Evolutionary conservation across 768 basidiomycete genomes (phyloP), one percentile per base, ranked within the genome.

Genomic region (Boletus bicolor): DNA sequence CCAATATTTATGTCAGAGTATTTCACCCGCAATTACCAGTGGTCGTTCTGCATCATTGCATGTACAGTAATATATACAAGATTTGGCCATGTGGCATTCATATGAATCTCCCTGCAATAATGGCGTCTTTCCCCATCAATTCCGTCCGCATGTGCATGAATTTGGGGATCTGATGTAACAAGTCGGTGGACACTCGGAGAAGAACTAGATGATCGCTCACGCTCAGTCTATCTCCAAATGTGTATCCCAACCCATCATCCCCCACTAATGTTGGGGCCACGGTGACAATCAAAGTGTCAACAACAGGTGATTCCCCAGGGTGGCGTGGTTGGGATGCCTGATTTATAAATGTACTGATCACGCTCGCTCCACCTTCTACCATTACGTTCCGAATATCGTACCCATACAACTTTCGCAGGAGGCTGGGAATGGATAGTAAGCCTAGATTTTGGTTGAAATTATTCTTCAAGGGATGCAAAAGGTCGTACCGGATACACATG

Each of bases 301-400:
- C 77, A 12, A 82, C 56, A 30, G 67, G 64, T 14, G 58, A 51
- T 43, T 58, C 57, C 26, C 49, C 39, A 17, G 55, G 35, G 44
- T 8, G 9, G 15, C 47, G 47, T 35, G 57, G 44, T 48, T 52
- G 56, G 8, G 58, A 60, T 21, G 51, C 54, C 26, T 51, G 56
- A 21, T 54, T 30, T 30, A 64, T 56, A 53, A 72, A 72, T 1
- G 89, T 84, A 7, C 79, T 76, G 54, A 99, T 93, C 59, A 99
- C 78, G 9, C 75, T 73, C 9, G 92, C 89, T 15, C 97, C 97
- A 50, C 97, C 97, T 75, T 99, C 97, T 7, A 98, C 90, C 96
- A 99, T 99, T 52, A 98, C 74, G 11, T 85, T 87, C 11, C 72
- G 72, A 57, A 96, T 76, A 4, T 82, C 84, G n/a, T 78, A 73